These are phyloP conservation scores for Penicillium sp. DNA, from an alignment of 2,329 filamentous ascomycete genomes.

Conservation along the genomic window DNA sequence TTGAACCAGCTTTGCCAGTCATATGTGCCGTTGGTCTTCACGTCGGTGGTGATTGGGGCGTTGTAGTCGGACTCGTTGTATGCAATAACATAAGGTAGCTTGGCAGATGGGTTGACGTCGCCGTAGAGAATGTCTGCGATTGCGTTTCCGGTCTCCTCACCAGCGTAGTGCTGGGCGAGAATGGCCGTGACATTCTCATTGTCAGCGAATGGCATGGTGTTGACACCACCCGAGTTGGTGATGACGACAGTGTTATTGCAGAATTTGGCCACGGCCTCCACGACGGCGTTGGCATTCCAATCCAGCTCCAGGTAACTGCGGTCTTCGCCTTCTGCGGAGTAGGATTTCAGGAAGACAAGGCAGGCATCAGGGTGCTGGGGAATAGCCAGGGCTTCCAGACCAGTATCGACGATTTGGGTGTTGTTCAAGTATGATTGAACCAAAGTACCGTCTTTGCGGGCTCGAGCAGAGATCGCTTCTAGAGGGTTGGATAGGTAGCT, in stretches of 20 bases:
- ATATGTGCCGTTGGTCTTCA: conserved; percentile 4
- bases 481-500: conserved; percentile 20
- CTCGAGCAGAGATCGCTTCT: conserved; percentile 60
- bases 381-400: conserved; percentile 46
- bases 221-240: conserved; percentile 63
- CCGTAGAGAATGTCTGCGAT: conserved; percentile 50
- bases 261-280: conserved; percentile 56
- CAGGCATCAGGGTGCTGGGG: conserved; percentile 36
- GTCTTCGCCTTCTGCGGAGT: conserved; percentile 52
- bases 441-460: conserved; percentile 66
- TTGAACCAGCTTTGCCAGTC: conserved; percentile 51
- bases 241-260: conserved; percentile 66
- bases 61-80: conserved; percentile 56
- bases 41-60: conserved; percentile 3
- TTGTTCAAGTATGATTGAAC: conserved; percentile 52
- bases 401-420: conserved; percentile 7
- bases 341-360: conserved; percentile 10
- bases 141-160: conserved; percentile 52
- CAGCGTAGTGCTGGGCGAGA: conserved; percentile 66
- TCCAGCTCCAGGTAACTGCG: conserved; percentile 51
- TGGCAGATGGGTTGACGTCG: conserved; percentile 49
- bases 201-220: conserved; percentile 61
- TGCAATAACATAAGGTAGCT: conserved; percentile 64
- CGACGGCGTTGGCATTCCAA: conserved; percentile 45
- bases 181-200: conserved; percentile 65